A percentile compares a stretch with the other conserved stretches of the same genome.
Evolutionary conservation across 768 basidiomycete species (phyloP).

Genomic region (Floccularia luteovirens): DNA sequence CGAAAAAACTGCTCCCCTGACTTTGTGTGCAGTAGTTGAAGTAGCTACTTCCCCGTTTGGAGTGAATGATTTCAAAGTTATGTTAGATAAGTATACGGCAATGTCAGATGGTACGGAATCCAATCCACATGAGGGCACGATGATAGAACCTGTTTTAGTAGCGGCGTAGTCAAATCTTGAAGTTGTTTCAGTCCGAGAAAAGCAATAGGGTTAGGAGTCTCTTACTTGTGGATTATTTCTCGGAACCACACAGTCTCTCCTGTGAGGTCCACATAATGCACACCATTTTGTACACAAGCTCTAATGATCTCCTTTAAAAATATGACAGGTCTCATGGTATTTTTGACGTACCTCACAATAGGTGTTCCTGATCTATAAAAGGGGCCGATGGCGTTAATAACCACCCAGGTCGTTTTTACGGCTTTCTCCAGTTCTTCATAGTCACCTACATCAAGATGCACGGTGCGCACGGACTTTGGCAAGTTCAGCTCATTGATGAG

Average conservation of each 20-base stretch:
- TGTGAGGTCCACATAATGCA: constrained; percentile 83
- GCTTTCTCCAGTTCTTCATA: constrained; percentile 43
- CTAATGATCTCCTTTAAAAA: constrained; percentile 22
- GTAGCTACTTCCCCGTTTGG: constrained; percentile 10
- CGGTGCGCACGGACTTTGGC: constrained; percentile 30
- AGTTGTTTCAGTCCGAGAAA: constrained; percentile 7
- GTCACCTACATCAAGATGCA: constrained; percentile 56
- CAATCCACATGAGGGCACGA: constrained; percentile 74
- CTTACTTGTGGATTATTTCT: constrained; percentile 53
- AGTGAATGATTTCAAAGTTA: constrained; percentile 42
- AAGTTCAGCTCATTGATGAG: constrained; percentile 41
- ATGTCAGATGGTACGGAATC: constrained; percentile 78
- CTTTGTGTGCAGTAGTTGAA: constrained; percentile 46
- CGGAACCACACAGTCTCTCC: constrained; percentile 66
- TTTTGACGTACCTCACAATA: constrained; percentile 51
- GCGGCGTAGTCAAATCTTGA: constrained; percentile 67
- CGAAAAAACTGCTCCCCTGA: constrained; percentile 45
- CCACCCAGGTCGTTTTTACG: constrained; percentile 54
- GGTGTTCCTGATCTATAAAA: constrained; percentile 67
- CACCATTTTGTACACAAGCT: constrained; percentile 65
- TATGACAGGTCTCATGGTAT: background rate
- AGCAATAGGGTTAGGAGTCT: constrained; percentile 6
- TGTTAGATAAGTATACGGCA: constrained; percentile 58
- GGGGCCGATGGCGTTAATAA: constrained; percentile 75
- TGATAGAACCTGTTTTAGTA: constrained; percentile 59